Conservation (phyloP, 2,329 filamentous ascomycete genomes). For the Colletotrichum destructivum region DNA sequence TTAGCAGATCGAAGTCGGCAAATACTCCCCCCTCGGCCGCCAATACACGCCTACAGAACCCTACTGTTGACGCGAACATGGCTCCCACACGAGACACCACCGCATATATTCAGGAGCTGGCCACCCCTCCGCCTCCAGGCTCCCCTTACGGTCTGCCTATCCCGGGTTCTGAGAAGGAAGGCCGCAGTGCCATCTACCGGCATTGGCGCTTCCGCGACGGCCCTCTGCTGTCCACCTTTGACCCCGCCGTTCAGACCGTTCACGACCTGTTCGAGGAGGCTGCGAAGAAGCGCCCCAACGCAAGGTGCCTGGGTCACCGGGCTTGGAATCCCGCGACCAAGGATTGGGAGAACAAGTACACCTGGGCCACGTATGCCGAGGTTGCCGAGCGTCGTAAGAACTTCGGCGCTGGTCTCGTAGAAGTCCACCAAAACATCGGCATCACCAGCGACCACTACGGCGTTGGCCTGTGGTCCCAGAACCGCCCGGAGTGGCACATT, state of each 20-base stretch:
- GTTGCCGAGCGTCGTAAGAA: conserved; percentile 85
- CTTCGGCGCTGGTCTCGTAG: conserved; percentile 87
- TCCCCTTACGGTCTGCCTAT: conserved; percentile 84
- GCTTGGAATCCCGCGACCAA: conserved; percentile 83
- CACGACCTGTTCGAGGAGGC: conserved; percentile 86
- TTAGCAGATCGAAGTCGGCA: conserved; percentile 31
- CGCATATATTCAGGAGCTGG: conserved; percentile 67
- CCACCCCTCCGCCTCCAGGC: conserved; percentile 77
- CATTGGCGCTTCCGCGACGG: conserved; percentile 84
- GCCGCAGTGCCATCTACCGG: conserved; percentile 83
- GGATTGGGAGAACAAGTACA: conserved; percentile 80
- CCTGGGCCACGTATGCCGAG: conserved; percentile 87
- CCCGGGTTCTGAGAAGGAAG: conserved; percentile 80
- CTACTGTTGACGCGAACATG: conserved; percentile 47
- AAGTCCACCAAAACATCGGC: conserved; percentile 82
- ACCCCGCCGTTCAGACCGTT: conserved; percentile 79
- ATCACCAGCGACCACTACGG: conserved; percentile 76
- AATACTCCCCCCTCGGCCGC: not conserved
- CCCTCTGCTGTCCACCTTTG: conserved; percentile 78
- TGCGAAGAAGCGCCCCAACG: conserved; percentile 74
- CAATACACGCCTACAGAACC: not conserved
- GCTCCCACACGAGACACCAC: conserved; percentile 50
- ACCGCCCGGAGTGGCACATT: conserved; percentile 90
- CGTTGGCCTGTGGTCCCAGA: conserved; percentile 89
- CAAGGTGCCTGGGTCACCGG: conserved; percentile 84